Base-by-base conservation (phyloP, 2,329 filamentous ascomycete genomes). In the Ophiostoma himal-ulmi region DNA sequence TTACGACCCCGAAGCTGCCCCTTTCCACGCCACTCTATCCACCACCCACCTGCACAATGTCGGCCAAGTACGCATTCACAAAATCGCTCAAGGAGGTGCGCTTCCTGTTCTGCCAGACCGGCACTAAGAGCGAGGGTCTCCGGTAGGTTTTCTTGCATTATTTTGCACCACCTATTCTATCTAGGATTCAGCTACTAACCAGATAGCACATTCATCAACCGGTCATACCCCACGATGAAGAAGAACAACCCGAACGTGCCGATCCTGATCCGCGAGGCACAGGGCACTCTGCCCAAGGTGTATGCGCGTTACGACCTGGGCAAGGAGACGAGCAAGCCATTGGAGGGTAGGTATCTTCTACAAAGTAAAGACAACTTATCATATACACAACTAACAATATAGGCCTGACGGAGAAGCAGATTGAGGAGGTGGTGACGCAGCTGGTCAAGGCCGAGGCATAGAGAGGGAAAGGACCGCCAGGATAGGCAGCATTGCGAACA, bases 141-240 rank as follows among this genome's bases (percentile, higher is more conserved):
- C 89, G 95, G 95, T 74, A 71, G 1, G 73, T 68, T 54, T 54
- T 44, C 20, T 20, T 60, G 60, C 20, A 13, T 11, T 17, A 8
- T 14, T 44, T 5, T 44, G 39, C 39, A 10, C 6, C 14, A 13
- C 39, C 6, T 57, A 10, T 57, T 13, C 26, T 26, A 10, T 14
- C n/a, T 3, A 30, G 30, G 20, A 22, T 54, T 54, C 30, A 4
- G 20, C 62, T 20, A 7, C 37, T 30, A 17, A 11, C 37, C 13
- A 14, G 13, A 10, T 76, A 97, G 95, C 80, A 89, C 91, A 39
- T 99, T 99, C 83, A 86, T 99, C 75, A 90, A 90, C 74, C 89
- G 92, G 79, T 89, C 93, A 75, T 99, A 99, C 82, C 95, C 95
- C 66, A 95, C 92, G 72, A 98, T 99, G 94, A 99, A 99, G 89